Conservation (phyloP, 257 asterid genomes). For the Fraxinus pennsylvanica region DNA sequence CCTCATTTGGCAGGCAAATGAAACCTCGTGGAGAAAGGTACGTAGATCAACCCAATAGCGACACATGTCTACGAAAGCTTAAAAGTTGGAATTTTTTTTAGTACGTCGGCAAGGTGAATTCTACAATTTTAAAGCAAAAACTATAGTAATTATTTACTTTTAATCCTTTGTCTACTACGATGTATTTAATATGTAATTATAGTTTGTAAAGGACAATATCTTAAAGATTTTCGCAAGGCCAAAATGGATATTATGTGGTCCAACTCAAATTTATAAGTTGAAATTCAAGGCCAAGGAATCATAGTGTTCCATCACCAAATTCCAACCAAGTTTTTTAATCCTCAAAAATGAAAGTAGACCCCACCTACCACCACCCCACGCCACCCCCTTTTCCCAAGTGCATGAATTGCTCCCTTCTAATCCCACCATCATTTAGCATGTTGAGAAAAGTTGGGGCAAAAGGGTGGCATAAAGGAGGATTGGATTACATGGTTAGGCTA, state of each 20-base stretch:
- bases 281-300: slow-evolving; percentile 33
- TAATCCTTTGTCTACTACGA: too few relatives aligned
- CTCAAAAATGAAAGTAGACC: slow-evolving; percentile 23
- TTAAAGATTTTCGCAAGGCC: background rate
- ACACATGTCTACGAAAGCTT: background rate
- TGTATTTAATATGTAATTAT: too few relatives aligned
- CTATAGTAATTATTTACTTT: background rate
- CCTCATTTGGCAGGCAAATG: background rate
- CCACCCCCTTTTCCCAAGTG: slow-evolving; percentile 30
- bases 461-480: slow-evolving; percentile 45
- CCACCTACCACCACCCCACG: slow-evolving; percentile 9
- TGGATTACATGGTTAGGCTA: slow-evolving; percentile 25
- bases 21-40: background rate
- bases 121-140: background rate
- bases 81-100: background rate
- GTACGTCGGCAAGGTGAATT: background rate
- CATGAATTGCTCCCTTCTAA: slow-evolving; percentile 34
- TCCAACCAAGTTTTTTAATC: slow-evolving; percentile 32
- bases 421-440: slow-evolving; percentile 48
- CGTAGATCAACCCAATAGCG: background rate
- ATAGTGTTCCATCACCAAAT: slow-evolving; percentile 46
- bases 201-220: slow-evolving; percentile 1
- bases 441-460: slow-evolving; percentile 60
- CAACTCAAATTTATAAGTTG: slow-evolving; percentile 15
- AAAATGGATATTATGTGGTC: slow-evolving; percentile 25